These are phyloP conservation scores for Phytophthora kernoviae DNA, from an alignment of 352 stramenopile genomes.

Conservation along the genomic window DNA sequence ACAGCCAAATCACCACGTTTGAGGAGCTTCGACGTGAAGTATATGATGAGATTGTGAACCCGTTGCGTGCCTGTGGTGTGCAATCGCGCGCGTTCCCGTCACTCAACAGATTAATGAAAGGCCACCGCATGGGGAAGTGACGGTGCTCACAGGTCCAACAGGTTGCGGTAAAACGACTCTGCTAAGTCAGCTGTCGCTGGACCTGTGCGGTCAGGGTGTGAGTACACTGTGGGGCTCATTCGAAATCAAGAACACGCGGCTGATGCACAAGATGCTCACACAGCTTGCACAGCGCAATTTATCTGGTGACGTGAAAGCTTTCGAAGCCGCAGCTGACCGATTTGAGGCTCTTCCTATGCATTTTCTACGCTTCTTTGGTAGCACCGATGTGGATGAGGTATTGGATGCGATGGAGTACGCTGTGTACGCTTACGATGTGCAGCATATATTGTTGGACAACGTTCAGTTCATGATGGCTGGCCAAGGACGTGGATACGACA, in stretches of 20 bases:
- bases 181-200: slow-evolving; percentile 90
- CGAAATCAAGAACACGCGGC: slow-evolving; percentile 98
- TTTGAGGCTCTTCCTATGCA: slow-evolving; percentile 97
- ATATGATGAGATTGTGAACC: slow-evolving; percentile 96
- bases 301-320: slow-evolving; percentile 73
- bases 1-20: slow-evolving; percentile 96
- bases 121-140: slow-evolving; percentile 98
- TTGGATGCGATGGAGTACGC: slow-evolving; percentile 99
- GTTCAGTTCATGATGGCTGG: slow-evolving; percentile 99
- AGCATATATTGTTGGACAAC: slow-evolving; percentile 99
- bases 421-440: slow-evolving; percentile 97
- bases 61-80: slow-evolving; percentile 92
- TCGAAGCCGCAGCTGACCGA: slow-evolving; percentile 78
- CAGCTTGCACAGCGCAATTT: slow-evolving; percentile 89
- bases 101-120: slow-evolving; percentile 97
- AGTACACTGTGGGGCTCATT: slow-evolving; percentile 99
- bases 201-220: slow-evolving; percentile 94
- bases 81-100: slow-evolving; percentile 93
- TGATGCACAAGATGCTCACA: slow-evolving; percentile 98
- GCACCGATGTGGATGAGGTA: slow-evolving; percentile 94
- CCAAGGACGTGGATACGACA: slow-evolving; percentile 85
- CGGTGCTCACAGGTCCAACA: slow-evolving; percentile 97
- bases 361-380: slow-evolving; percentile 99
- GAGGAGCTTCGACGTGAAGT: slow-evolving; percentile 92
- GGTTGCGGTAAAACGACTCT: slow-evolving; percentile 96